Conservation (phyloP, 2,329 filamentous ascomycete species). For the Colletotrichum siamense region DNA sequence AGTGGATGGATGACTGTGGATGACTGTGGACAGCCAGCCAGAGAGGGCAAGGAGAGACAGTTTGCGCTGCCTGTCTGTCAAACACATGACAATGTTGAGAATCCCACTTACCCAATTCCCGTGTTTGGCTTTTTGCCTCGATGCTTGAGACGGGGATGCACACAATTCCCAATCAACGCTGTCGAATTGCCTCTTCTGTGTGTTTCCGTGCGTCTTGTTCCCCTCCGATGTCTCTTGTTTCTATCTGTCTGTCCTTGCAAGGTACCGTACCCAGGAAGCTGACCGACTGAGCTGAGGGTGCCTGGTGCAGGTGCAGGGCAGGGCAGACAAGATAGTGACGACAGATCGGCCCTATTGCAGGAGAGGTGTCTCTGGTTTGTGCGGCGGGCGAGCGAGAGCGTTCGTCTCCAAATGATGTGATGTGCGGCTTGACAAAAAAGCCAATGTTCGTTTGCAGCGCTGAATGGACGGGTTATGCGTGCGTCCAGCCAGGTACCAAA, state of each 20-base stretch:
- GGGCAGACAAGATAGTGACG: neutral
- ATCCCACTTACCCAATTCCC: neutral
- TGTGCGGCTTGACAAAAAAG: conserved; percentile 13
- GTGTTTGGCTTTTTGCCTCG: neutral
- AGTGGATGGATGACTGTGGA: neutral
- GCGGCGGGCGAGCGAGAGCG: conserved; percentile 6
- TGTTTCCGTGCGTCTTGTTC: neutral
- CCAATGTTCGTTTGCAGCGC: conserved; percentile 17
- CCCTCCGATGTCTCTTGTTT: neutral
- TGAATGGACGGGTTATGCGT: conserved; percentile 17
- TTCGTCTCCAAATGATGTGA: conserved; percentile 19
- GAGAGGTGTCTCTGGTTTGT: neutral
- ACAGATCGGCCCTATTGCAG: neutral
- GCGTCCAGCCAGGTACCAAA: neutral
- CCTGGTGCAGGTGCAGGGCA: neutral
- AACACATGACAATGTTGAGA: neutral
- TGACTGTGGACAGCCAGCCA: neutral
- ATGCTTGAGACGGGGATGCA: neutral
- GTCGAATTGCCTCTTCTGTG: neutral
- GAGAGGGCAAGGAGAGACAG: neutral
- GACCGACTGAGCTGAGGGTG: neutral
- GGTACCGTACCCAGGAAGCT: neutral
- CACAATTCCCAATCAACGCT: neutral
- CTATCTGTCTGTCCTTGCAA: neutral
- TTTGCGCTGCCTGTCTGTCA: neutral